Evolutionary conservation across 768 basidiomycete species (phyloP).

Genomic region (Mycena epipterygia): DNA sequence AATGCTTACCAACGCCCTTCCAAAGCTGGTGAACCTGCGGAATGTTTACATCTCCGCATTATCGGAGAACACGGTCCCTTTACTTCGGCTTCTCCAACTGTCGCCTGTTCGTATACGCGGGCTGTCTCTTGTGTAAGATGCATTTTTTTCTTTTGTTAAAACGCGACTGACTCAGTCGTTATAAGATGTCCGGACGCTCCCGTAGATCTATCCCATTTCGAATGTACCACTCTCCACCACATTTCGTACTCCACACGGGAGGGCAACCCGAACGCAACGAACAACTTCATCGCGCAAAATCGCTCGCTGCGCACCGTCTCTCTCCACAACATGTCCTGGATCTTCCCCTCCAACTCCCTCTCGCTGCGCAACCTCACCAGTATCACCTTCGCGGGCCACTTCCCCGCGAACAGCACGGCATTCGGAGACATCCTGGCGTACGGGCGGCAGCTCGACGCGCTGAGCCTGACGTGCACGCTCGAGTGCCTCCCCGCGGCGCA

Average conservation of each 20-base stretch:
- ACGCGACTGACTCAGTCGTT: slow-evolving; percentile 15
- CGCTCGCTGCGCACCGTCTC: slow-evolving; percentile 67
- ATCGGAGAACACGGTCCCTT: slow-evolving; percentile 63
- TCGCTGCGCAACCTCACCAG: slow-evolving; percentile 75
- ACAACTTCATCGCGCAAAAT: slow-evolving; percentile 67
- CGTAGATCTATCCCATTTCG: slow-evolving; percentile 60
- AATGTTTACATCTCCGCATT: slow-evolving; percentile 74
- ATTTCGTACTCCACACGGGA: slow-evolving; percentile 67
- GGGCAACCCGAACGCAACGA: slow-evolving; percentile 53
- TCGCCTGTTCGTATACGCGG: slow-evolving; percentile 66
- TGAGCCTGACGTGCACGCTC: slow-evolving; percentile 67
- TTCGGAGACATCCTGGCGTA: slow-evolving; percentile 72
- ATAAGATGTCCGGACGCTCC: slow-evolving; percentile 58
- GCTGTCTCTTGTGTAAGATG: slow-evolving; percentile 70
- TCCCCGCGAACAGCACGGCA: slow-evolving; percentile 62
- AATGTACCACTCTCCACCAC: slow-evolving; percentile 69
- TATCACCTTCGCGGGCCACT: slow-evolving; percentile 71
- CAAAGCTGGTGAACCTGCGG: slow-evolving; percentile 70
- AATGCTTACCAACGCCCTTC: slow-evolving; percentile 78
- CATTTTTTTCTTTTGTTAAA: background rate
- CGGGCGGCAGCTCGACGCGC: slow-evolving; percentile 74
- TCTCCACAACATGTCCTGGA: slow-evolving; percentile 68
- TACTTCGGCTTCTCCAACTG: slow-evolving; percentile 66
- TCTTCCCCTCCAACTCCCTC: slow-evolving; percentile 66
- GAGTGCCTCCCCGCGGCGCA: slow-evolving; percentile 64